Evolutionary conservation across 192 early-diverging fungal species (phyloP).

Genomic region (Gryganskiella cystojenkinii): DNA sequence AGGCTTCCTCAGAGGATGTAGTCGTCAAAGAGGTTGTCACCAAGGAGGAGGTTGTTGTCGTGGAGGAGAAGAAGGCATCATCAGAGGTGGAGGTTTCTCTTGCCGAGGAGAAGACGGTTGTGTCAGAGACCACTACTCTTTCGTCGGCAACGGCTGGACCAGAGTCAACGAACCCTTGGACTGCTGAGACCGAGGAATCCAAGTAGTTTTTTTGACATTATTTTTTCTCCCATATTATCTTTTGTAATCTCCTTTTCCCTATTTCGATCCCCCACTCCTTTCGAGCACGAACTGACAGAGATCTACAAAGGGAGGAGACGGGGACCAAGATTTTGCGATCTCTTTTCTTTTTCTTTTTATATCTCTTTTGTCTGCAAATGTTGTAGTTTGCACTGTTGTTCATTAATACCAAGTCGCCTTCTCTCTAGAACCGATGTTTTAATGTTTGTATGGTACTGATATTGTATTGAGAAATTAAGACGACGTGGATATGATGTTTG

Average conservation of each 20-base stretch:
- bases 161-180: conserved; percentile 49
- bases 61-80: conserved; percentile 9
- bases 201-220: not conserved
- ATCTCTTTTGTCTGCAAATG: not conserved
- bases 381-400: no score
- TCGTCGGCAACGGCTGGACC: conserved; percentile 51
- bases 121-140: not conserved
- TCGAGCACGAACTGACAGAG: not conserved
- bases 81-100: conserved; percentile 12
- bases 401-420: no score
- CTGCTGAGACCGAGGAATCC: conserved; percentile 7
- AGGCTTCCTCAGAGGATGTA: conserved; percentile 12
- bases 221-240: not conserved
- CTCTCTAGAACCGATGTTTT: no score
- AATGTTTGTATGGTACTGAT: no score
- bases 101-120: conserved; percentile 4
- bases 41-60: conserved; percentile 1
- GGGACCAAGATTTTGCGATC: not conserved
- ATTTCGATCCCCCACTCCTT: not conserved
- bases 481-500: no score
- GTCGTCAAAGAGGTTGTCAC: not conserved
- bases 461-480: no score
- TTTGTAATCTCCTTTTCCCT: not conserved
- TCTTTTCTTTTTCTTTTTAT: not conserved
- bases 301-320: not conserved